phyloP scores from a whole-genome alignment of 169 alveolate species.

The Cryptosporidium xiaoi region DNA sequence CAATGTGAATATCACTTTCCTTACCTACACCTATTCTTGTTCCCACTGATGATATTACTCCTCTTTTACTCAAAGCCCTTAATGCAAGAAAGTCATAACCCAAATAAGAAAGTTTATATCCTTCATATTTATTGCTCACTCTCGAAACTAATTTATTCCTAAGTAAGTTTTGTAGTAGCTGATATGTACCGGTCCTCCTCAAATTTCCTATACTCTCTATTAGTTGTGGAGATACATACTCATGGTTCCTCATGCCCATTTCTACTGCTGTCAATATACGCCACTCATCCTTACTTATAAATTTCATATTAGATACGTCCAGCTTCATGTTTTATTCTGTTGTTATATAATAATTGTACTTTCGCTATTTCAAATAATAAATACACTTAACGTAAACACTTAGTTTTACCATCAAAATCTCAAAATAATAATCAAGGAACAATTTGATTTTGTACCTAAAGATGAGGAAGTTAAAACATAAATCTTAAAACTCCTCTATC shows the following conservation, averaged over 20 bases:
- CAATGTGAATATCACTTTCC: constrained; percentile 98
- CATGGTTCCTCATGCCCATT: constrained; percentile 99
- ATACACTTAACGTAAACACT: too few species aligned
- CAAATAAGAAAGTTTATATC: constrained; percentile 95
- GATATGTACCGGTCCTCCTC: constrained; percentile 88
- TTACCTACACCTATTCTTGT: constrained; percentile 98
- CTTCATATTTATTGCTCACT: constrained; percentile 94
- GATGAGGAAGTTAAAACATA: too few species aligned
- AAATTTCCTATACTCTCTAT: constrained; percentile 96
- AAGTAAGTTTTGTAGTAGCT: constrained; percentile 88
- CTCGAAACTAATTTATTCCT: constrained; percentile 94
- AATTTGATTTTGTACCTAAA: too few species aligned
- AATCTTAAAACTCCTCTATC: too few species aligned
- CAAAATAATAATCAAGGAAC: too few species aligned
- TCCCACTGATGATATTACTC: constrained; percentile 91
- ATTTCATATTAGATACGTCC: constrained; percentile 77
- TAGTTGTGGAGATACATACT: constrained; percentile 94
- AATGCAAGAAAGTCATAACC: constrained; percentile 99
- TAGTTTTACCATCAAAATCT: too few species aligned
- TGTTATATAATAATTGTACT: background rate
- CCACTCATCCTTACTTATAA: constrained; percentile 87
- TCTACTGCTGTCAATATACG: constrained; percentile 97
- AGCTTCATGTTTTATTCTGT: constrained; percentile 68
- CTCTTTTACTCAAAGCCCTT: constrained; percentile 93
- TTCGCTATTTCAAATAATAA: background rate